phyloP scores from a whole-genome alignment of 2,329 filamentous ascomycete genomes.

The Aspergillus sp. region DNA sequence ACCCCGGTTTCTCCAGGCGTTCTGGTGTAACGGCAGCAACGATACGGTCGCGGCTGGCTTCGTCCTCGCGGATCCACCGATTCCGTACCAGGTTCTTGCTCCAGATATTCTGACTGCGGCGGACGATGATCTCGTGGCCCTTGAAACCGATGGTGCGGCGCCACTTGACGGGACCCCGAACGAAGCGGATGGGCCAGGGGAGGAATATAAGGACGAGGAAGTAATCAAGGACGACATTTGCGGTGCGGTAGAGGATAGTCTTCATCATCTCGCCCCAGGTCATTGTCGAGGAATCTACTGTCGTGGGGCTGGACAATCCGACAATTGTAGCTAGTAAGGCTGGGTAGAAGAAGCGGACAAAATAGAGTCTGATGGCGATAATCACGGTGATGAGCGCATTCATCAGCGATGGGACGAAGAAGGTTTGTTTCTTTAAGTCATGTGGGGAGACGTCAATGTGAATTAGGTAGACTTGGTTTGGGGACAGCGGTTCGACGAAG shows the following conservation, averaged over 20 bases:
- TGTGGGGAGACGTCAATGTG: conserved; percentile 69
- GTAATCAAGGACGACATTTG: conserved; percentile 69
- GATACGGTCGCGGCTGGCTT: conserved; percentile 51
- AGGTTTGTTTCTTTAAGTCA: conserved; percentile 74
- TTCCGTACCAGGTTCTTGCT: conserved; percentile 51
- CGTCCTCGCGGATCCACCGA: conserved; percentile 43
- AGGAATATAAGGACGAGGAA: conserved; percentile 60
- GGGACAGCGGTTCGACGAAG: conserved; percentile 61
- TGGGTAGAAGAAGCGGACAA: conserved; percentile 67
- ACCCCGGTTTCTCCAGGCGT: conserved; percentile 74
- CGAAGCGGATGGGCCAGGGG: conserved; percentile 68
- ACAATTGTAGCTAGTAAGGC: conserved; percentile 57
- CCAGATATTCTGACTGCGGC: conserved; percentile 65
- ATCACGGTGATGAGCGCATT: conserved; percentile 62
- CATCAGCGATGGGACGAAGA: conserved; percentile 68
- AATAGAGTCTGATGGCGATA: conserved; percentile 62
- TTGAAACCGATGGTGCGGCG: conserved; percentile 68
- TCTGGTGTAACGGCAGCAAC: conserved; percentile 62
- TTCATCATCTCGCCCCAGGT: conserved; percentile 51
- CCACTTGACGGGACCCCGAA: conserved; percentile 63
- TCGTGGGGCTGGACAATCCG: conserved; percentile 60
- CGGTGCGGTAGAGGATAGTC: conserved; percentile 54
- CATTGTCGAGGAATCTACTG: conserved; percentile 53
- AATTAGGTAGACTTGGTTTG: conserved; percentile 69
- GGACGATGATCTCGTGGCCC: conserved; percentile 72